Conservation (phyloP, 352 stramenopile species). For the Phytophthora tentaculata region DNA sequence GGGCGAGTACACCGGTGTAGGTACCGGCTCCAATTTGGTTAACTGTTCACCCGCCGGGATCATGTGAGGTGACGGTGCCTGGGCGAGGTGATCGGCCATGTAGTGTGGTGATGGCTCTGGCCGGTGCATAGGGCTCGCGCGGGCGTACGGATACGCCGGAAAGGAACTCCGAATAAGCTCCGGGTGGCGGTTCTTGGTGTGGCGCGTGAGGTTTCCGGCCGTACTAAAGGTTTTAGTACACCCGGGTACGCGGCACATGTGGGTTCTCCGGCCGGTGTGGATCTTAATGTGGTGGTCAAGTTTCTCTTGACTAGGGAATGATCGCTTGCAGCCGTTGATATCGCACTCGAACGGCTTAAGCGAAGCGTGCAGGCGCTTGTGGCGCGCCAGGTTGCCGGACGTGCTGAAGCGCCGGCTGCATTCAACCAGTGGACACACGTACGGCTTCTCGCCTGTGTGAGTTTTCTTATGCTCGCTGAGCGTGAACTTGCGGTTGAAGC, state of each 20-base stretch:
- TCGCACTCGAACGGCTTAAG: conserved; percentile 58
- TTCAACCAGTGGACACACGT: conserved; percentile 48
- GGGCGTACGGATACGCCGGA: conserved; percentile 26
- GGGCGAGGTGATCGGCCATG: neutral
- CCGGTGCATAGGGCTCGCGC: conserved; percentile 7
- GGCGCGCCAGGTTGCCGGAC: conserved; percentile 59
- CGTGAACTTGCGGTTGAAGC: conserved; percentile 65
- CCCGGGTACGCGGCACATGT: conserved; percentile 44
- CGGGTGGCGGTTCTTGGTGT: conserved; percentile 57
- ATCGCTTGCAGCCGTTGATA: conserved; percentile 47
- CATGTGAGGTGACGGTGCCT: conserved; percentile 11
- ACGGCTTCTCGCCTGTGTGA: conserved; percentile 62
- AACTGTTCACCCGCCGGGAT: conserved; percentile 1
- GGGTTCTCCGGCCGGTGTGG: conserved; percentile 50
- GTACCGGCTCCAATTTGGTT: conserved; percentile 27
- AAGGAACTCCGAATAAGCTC: conserved; percentile 33
- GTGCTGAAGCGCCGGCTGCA: conserved; percentile 65
- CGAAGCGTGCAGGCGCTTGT: conserved; percentile 58
- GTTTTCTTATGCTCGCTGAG: conserved; percentile 66
- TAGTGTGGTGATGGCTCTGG: conserved; percentile 9
- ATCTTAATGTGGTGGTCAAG: conserved; percentile 61
- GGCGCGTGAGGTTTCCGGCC: conserved; percentile 60
- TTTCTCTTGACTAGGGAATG: conserved; percentile 52
- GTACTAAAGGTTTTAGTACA: conserved; percentile 68
- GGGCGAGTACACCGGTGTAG: conserved; percentile 25